Evolutionary conservation across 2,329 filamentous ascomycete genomes (phyloP).

Genomic region (Fusarium penzigii): DNA sequence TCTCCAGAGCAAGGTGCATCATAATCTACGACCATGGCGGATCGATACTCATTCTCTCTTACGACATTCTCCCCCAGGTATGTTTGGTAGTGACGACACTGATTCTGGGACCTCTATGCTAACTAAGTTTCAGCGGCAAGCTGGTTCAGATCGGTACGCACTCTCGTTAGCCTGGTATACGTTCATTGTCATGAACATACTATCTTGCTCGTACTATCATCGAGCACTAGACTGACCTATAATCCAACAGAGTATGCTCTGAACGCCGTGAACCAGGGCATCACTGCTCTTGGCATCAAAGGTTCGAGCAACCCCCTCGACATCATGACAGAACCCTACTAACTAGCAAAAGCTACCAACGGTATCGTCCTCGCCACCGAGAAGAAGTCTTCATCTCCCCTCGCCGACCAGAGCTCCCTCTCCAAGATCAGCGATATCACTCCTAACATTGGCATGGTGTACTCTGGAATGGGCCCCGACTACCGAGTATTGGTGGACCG

Average conservation of each 20-base stretch:
- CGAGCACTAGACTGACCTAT: constrained; percentile 16
- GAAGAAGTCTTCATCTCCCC: constrained; percentile 98
- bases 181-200: background rate
- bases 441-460: constrained; percentile 99
- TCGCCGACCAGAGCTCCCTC: constrained; percentile 91
- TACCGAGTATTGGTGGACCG: constrained; percentile 97
- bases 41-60: constrained; percentile 98
- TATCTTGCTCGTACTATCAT: background rate
- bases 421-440: constrained; percentile 98
- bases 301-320: constrained; percentile 53
- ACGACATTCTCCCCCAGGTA: constrained; percentile 99
- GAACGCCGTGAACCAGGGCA: constrained; percentile 98
- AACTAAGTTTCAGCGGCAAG: constrained; percentile 74
- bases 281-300: constrained; percentile 98
- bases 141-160: constrained; percentile 88
- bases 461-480: constrained; percentile 98
- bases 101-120: constrained; percentile 39
- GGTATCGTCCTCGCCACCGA: constrained; percentile 98
- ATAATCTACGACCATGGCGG: constrained; percentile 69
- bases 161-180: constrained; percentile 3
- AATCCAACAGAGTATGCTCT: constrained; percentile 83
- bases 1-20: constrained; percentile 4
- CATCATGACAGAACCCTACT: constrained; percentile 12
- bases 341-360: constrained; percentile 73
- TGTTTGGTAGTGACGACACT: constrained; percentile 40